Evolutionary conservation across 768 basidiomycete genomes (phyloP), one percentile per base, ranked within the genome.

Genomic region (Amanita exitialis): DNA sequence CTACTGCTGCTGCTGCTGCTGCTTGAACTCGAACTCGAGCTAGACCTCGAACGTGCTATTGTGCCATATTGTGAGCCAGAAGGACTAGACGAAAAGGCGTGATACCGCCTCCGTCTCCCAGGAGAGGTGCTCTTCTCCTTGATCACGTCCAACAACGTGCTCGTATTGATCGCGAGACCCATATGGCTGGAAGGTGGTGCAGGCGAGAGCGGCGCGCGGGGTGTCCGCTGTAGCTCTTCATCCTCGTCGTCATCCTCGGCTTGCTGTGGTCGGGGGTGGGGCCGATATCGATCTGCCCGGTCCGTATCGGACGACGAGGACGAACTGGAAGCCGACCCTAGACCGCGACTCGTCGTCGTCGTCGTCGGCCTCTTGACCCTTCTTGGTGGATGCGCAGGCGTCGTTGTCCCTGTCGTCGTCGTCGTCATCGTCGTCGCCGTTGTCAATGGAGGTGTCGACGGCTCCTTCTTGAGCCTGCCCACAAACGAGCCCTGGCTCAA

Each of bases 71-170:
- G 27, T 4, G 49, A 51, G 28, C 28, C 34, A 5, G 48, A 7
- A 6, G 27, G 1, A 32, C 44, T 18, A 9, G 15, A 23, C 16
- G 13, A n/a, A 30, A 25, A 27, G 4, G 16, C 18, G 7, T 21
- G 27, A n/a, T 18, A 12, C 10, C 34, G 16, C 12, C 30, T 13
- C 47, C 32, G 18, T 10, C 39, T 12, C 13, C 54, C 32, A 15
- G 57, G 51, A 16, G 53, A 47, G 18, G 58, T 63, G 42, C 58
- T 66, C 57, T 61, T 60, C 56, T 61, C 59, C 48, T 61, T 57
- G 49, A 64, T 65, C 10, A 53, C 57, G 15, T 56, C 56, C 37
- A 64, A 42, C 16, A 62, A 16, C 42, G 34, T 34, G 15, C n/a
- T 37, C 39, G 27, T 46, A 8, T 20, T 23, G 13, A 13, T 16